Evolutionary conservation across 805 yeast genomes (phyloP), one percentile per base, ranked within the genome.

Genomic region (Starmera quercuum): DNA sequence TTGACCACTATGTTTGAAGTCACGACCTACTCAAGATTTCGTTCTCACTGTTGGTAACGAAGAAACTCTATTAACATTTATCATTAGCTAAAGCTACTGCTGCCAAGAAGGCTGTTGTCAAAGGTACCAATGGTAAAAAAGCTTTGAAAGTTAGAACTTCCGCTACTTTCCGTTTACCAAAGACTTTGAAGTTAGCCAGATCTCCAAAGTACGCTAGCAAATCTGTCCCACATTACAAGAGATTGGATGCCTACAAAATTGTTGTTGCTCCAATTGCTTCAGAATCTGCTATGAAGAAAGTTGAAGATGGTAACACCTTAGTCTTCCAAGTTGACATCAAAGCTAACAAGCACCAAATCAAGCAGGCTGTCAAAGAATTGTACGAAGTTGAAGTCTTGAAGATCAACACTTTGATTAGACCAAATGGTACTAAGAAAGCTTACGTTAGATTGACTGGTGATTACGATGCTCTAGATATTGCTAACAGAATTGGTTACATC

Each of bases 391-490:
- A 92, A 54, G 92, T 83, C 56, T 73, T 70, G 61, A 75, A 84
- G 71, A 87, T 92, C 64, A 88, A 92, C 90, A 92, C 98, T 57
- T 78, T 92, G 68, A 73, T 92, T 63, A 86, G 95, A 76, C 97
- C 98, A 68, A 88, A 92, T 72, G 98, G 98, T 71, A 83, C 97
- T 76, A 92, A 92, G 86, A 92, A 92, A 82, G 98, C 98, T 66
- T 92, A 83, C 80, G 90, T 92, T 66, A 86, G 95, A 78, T 83
- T 92, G 68, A 86, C 97, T 64, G 90, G 95, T 67, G 98, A 92
- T 73, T 83, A 80, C 78, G 98, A 92, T 75, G 97, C 97, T 70
- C 83, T 92, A 67, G 98, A 92, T 70, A 87, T 92, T 70, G 98
- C 98, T 68, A 88, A 88, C 95, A 86, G 92, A 76, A 92, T 90